Conservation (phyloP, 208 protist genomes). For the Spongospora subterranea region DNA sequence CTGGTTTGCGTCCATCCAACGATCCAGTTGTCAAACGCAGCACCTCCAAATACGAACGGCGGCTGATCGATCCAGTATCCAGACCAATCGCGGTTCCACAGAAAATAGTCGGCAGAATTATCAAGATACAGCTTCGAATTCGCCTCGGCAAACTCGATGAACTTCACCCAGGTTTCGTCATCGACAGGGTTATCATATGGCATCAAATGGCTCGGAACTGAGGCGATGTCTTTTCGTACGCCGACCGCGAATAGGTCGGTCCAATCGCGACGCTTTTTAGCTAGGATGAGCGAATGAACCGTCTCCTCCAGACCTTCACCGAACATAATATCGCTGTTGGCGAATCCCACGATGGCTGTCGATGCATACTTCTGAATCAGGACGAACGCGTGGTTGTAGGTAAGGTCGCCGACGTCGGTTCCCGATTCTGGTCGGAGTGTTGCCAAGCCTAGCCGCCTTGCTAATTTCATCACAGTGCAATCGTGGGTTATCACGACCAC, state of each 20-base stretch:
- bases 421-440: neutral
- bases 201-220: neutral
- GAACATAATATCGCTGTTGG: neutral
- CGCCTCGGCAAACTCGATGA: neutral
- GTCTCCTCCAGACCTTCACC: neutral
- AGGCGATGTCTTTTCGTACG: neutral
- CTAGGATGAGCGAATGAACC: neutral
- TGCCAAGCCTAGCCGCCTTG: neutral
- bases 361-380: neutral
- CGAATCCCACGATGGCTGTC: slow-evolving; percentile 38
- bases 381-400: slow-evolving; percentile 54
- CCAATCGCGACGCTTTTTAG: neutral
- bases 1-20: slow-evolving; percentile 8
- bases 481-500: neutral
- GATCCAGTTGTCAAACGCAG: slow-evolving; percentile 23
- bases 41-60: slow-evolving; percentile 35
- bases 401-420: slow-evolving; percentile 46
- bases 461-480: neutral
- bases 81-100: slow-evolving; percentile 51
- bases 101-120: neutral
- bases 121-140: neutral
- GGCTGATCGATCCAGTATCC: slow-evolving; percentile 48
- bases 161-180: neutral
- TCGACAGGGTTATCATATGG: neutral
- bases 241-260: neutral